phyloP scores from a whole-genome alignment of 345 rosid genomes.

The Citropsis articulata region DNA sequence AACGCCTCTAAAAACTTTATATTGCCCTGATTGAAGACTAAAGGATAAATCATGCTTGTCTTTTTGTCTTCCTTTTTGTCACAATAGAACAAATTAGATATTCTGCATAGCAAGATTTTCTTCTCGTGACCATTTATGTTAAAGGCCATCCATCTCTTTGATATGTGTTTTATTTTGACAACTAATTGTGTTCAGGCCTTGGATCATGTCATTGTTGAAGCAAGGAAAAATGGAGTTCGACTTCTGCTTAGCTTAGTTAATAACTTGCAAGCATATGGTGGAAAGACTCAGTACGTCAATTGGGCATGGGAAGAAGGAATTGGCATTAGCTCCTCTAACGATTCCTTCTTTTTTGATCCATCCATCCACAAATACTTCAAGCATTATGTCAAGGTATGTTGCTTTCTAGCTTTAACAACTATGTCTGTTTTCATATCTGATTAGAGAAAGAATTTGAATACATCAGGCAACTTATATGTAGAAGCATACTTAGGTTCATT shows the following conservation, averaged over 20 bases:
- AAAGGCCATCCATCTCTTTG: not conserved
- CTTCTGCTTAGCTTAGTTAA: conserved; percentile 85
- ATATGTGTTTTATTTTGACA: not conserved
- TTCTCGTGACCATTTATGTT: not conserved
- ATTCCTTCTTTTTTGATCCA: conserved; percentile 96
- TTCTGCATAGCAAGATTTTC: not conserved
- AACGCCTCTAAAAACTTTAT: not conserved
- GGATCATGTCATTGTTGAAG: conserved; percentile 92
- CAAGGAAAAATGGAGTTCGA: conserved; percentile 62
- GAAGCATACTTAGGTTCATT: not conserved
- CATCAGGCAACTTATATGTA: not conserved
- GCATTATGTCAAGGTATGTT: conserved; percentile 60
- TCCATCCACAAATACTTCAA: conserved; percentile 83
- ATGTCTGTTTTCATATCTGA: not conserved
- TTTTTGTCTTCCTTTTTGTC: not conserved
- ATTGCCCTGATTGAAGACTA: not conserved
- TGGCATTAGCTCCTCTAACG: conserved; percentile 88
- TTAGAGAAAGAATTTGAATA: not conserved
- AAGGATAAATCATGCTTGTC: not conserved
- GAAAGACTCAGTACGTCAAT: conserved; percentile 89
- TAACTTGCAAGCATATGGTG: conserved; percentile 87
- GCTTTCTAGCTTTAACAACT: not conserved
- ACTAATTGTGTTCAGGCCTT: conserved; percentile 60
- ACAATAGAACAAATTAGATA: not conserved
- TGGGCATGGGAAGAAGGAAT: conserved; percentile 99